Evolutionary conservation across 1,139 yeast species (phyloP), one percentile per base, ranked within the genome.

Genomic region (Scheffersomyces titani): DNA sequence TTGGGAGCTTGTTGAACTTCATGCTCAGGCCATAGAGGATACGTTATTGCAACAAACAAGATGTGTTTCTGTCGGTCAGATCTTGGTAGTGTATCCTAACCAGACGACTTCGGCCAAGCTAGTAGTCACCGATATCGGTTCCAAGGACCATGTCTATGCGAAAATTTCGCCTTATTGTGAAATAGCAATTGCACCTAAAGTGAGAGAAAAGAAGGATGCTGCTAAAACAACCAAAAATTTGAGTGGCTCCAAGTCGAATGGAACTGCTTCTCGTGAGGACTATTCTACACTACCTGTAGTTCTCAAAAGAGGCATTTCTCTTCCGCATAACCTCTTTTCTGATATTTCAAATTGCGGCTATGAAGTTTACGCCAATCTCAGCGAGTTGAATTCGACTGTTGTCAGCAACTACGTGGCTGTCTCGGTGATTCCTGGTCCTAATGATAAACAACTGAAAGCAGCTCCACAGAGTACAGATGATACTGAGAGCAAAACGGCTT

Each of bases 1-100:
- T 68, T 94, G 98, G 98, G 98, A 93, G 64, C 76, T 90, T 49
- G 90, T 92, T 5, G 97, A 92, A 66, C 74, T 90, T 4, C 91
- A 94, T 70, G 96, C 97, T 1, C 86, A 83, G 52, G 83, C 81
- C 53, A 81, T 94, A 49, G 98, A 94, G 67, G 85, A 86, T 52
- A 85, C 86, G 63, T 80, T 93, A 64, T 76, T 93, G 50, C 85
- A 87, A 55, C 98, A 93, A 70, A 87, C 96, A 1, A 78, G 98
- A 58, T 90, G 96, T 53, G 90, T 92, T 1, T 77, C 87, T 0
- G 60, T 80, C 24, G 77, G 80, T 52, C 94, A 88, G 61, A 74
- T 80, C 0, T 74, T 93, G 56, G 83, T 90, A 13, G 89, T 93
- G 1, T 91, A 86, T 66, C 90, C 97, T 0, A 84, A 90, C 16